Base-by-base conservation (phyloP, 805 yeast species). In the Candida maris region DNA sequence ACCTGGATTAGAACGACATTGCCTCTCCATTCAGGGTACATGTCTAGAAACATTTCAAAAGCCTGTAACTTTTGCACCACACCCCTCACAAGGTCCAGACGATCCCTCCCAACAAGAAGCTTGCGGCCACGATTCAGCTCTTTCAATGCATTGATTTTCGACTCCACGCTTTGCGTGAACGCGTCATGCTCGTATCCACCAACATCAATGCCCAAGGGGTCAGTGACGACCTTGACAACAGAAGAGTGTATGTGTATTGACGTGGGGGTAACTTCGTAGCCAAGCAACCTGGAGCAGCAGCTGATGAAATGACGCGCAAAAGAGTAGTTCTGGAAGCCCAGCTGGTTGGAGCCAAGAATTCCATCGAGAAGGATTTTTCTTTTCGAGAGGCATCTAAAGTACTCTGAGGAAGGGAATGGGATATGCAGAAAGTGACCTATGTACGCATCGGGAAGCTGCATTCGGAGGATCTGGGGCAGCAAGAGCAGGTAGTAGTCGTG, bases 391-490 rank as follows among this genome's bases (percentile, higher is more conserved):
- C 95, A 85, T 44, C 97, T 73, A 65, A 93, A 87, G 59, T 89
- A 88, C 61, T 93, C 99, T 13, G 88, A 81, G 18, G 95, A 80
- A 9, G 97, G 96, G 71, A 91, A 89, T n/a, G 97, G 96, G 3
- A 86, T 75, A 59, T 89, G 96, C 46, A 89, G 62, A 60, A 76
- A 88, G 35, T 85, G 76, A 10, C 91, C 93, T 46, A 89, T 82
- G 42, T 68, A 68, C 5, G 85, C 84, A 38, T 81, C 75, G 2
- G 86, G 86, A 33, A 82, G 68, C 51, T 75, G 77, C 83, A 81
- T 79, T 47, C 95, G 72, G 45, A 89, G 64, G 59, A 89, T 70
- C 54, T 83, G 93, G 2, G 97, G 97, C 39, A 89, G 65, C 29
- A 89, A 64, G 44, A 88, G 62, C 42, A 89, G 64, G 54, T 89